Evolutionary conservation across 1,139 yeast genomes (phyloP).

Genomic region (Protomyces pachydermus): DNA sequence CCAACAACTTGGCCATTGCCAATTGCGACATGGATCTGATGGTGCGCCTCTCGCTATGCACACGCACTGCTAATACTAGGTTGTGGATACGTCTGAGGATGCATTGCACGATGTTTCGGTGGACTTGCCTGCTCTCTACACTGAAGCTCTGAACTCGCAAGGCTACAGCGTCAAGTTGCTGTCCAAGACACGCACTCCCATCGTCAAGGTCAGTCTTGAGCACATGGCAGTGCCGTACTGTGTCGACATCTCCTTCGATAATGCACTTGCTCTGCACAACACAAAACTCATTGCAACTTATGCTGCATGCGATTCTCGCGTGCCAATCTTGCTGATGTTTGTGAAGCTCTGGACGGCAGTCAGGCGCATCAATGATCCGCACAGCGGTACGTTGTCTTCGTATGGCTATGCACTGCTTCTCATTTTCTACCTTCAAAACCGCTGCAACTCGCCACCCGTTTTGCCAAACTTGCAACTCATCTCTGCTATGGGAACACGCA

Average conservation of each 20-base stretch:
- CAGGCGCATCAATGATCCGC: slow-evolving; percentile 29
- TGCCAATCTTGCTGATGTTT: slow-evolving; percentile 23
- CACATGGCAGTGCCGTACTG: slow-evolving; percentile 15
- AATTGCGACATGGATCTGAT: slow-evolving; percentile 30
- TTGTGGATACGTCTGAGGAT: slow-evolving; percentile 23
- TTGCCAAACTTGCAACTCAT: slow-evolving; percentile 29
- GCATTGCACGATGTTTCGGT: slow-evolving; percentile 11
- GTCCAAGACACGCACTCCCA: slow-evolving; percentile 28
- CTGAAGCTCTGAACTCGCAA: slow-evolving; percentile 2
- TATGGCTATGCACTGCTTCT: slow-evolving; percentile 29
- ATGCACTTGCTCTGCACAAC: slow-evolving; percentile 29
- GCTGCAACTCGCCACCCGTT: slow-evolving; percentile 22
- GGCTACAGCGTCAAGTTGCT: slow-evolving; percentile 26
- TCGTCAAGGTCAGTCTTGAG: slow-evolving; percentile 22
- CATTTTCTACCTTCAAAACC: slow-evolving; percentile 27
- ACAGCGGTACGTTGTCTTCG: slow-evolving; percentile 30
- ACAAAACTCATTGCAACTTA: slow-evolving; percentile 28
- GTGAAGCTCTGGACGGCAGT: slow-evolving; percentile 29
- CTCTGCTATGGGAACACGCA: slow-evolving; percentile 5
- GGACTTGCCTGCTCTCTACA: slow-evolving; percentile 8
- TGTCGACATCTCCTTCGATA: slow-evolving; percentile 30
- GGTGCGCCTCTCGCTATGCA: background rate
- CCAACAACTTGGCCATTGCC: slow-evolving; percentile 22
- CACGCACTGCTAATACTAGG: background rate
- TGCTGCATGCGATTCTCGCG: slow-evolving; percentile 26